A percentile compares a stretch with the other conserved stretches of the same genome.
Conservation (phyloP, 2,329 filamentous ascomycete species). For the Fusarium protoensiforme region DNA sequence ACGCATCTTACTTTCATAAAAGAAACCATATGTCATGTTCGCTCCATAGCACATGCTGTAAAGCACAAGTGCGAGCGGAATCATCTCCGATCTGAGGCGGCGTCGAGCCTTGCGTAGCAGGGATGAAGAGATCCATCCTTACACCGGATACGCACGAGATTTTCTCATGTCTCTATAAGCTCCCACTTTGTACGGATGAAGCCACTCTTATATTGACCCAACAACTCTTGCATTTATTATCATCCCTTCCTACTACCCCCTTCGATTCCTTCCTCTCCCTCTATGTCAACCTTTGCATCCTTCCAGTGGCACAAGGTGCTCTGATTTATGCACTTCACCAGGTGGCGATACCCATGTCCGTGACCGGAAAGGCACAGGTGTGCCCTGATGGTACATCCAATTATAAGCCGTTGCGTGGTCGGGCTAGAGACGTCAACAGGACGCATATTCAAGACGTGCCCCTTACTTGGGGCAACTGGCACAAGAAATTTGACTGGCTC, state of each 20-base stretch:
- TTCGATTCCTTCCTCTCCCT: neutral
- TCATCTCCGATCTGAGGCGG: neutral
- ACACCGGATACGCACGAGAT: neutral
- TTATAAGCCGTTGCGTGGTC: slow-evolving; percentile 60
- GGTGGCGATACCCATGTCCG: slow-evolving; percentile 54
- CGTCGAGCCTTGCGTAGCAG: neutral
- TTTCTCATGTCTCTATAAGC: neutral
- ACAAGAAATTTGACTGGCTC: slow-evolving; percentile 94
- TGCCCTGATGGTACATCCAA: slow-evolving; percentile 66
- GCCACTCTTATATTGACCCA: neutral
- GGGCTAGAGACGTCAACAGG: slow-evolving; percentile 45
- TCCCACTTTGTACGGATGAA: neutral
- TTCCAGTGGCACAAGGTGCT: neutral
- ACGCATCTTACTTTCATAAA: neutral
- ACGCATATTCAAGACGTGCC: slow-evolving; percentile 84
- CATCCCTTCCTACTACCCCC: neutral
- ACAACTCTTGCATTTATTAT: neutral
- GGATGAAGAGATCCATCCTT: neutral
- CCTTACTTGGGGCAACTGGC: slow-evolving; percentile 85
- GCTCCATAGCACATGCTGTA: neutral
- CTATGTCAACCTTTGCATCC: neutral
- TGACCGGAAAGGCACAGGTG: slow-evolving; percentile 49
- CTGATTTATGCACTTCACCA: neutral
- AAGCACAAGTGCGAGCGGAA: neutral
- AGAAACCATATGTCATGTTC: neutral